Percentiles rank a stretch among this genome's conserved stretches.
phyloP scores from a whole-genome alignment of 164 flowering plant species.

The Paratinospora sagittata region DNA sequence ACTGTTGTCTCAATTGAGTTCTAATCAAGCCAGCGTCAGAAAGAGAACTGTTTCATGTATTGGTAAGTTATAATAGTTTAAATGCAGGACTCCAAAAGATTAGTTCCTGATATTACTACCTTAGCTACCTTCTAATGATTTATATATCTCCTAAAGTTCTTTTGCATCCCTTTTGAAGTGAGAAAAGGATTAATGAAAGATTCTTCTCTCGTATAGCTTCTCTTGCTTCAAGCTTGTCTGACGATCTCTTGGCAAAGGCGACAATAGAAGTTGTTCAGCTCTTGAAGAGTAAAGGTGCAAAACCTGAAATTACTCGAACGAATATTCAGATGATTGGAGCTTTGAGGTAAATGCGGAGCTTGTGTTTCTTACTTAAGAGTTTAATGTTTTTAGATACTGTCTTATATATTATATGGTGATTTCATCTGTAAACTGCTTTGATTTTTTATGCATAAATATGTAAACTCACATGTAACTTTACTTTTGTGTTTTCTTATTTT shows the following conservation, averaged over 20 bases:
- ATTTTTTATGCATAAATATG: background rate
- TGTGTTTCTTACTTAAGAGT: background rate
- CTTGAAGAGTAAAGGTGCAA: constrained; percentile 54
- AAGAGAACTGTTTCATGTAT: constrained; percentile 84
- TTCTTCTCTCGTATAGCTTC: constrained; percentile 45
- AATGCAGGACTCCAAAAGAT: background rate
- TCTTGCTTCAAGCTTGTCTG: constrained; percentile 88
- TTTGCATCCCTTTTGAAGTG: background rate
- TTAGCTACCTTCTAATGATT: background rate
- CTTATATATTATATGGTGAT: background rate
- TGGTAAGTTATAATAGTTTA: constrained; percentile 43
- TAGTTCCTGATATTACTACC: background rate
- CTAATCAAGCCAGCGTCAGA: constrained; percentile 81
- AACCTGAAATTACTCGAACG: constrained; percentile 78
- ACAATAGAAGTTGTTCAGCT: constrained; percentile 71
- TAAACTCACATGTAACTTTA: background rate
- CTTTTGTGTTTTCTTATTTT: background rate
- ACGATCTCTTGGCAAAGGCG: constrained; percentile 85
- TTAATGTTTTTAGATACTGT: background rate
- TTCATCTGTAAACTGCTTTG: background rate
- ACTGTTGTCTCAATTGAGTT: constrained; percentile 66
- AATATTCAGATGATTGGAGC: constrained; percentile 99
- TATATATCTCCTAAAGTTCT: background rate
- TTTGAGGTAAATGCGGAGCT: constrained; percentile 44
- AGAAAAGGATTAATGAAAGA: background rate